Percentiles rank a stretch among this genome's conserved stretches.
Conservation (phyloP, 441 rosid genomes). For the Brassica hybrid region DNA sequence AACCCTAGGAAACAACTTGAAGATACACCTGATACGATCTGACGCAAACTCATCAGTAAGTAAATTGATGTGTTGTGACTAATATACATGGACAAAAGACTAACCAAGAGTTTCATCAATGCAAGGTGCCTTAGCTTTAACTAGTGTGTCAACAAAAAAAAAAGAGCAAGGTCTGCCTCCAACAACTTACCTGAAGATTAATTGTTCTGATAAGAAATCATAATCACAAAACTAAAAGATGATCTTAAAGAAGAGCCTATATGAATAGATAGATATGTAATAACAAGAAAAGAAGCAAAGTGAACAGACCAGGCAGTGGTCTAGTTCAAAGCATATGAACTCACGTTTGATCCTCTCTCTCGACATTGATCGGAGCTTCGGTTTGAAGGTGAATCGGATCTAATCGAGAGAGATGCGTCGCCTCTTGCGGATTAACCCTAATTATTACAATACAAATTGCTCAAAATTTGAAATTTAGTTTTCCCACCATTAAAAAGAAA, state of each 20-base stretch:
- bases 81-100: constrained; percentile 33
- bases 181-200: constrained; percentile 77
- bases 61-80: not conserved
- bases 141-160: constrained; percentile 79
- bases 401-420: too few species aligned
- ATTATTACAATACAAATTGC: too few species aligned
- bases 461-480: too few species aligned
- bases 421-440: too few species aligned
- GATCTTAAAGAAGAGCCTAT: too few species aligned
- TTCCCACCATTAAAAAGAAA: too few species aligned
- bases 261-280: too few species aligned
- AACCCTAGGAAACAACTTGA: constrained; percentile 75
- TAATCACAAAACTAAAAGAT: too few species aligned
- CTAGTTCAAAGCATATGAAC: constrained; percentile 83
- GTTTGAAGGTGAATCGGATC: too few species aligned
- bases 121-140: constrained; percentile 76
- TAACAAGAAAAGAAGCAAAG: too few species aligned
- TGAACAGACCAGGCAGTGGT: constrained; percentile 66
- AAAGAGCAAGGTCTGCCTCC: constrained; percentile 85
- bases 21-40: constrained; percentile 81
- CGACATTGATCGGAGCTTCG: constrained; percentile 53
- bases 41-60: constrained; percentile 44
- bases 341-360: constrained; percentile 62
- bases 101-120: constrained; percentile 71
- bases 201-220: too few species aligned